Conservation (phyloP, 1,139 yeast genomes). For the Arxiozyma heterogenica region DNA sequence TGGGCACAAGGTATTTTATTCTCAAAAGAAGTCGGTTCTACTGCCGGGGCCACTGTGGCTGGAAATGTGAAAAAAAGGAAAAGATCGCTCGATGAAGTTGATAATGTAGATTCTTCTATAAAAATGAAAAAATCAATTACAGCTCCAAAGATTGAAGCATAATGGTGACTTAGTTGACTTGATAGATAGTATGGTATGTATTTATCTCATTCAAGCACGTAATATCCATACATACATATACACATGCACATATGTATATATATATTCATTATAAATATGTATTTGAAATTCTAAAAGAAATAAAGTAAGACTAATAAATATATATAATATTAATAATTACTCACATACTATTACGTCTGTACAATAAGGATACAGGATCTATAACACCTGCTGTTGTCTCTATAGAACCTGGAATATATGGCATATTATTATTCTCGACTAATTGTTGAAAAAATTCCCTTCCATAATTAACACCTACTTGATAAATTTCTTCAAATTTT, state of each 20-base stretch:
- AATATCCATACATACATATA: not conserved
- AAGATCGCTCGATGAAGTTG: constrained; percentile 11
- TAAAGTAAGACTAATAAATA: constrained; percentile 15
- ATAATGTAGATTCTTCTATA: constrained; percentile 7
- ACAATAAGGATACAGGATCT: constrained; percentile 27
- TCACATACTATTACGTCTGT: constrained; percentile 54
- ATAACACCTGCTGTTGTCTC: constrained; percentile 10
- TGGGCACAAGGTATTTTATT: constrained; percentile 96
- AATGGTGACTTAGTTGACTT: not conserved
- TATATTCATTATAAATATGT: not conserved
- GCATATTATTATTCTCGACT: constrained; percentile 46
- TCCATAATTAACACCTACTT: constrained; percentile 74
- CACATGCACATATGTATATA: too few relatives aligned
- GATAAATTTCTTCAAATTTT: constrained; percentile 80
- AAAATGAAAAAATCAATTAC: constrained; percentile 3
- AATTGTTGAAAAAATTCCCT: constrained; percentile 47
- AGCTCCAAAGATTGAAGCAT: constrained; percentile 2
- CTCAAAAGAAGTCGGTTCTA: constrained; percentile 71
- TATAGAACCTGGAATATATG: constrained; percentile 49
- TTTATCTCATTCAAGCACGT: not conserved
- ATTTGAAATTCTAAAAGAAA: not conserved
- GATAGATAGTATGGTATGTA: not conserved
- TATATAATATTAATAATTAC: not conserved
- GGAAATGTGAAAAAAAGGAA: constrained; percentile 20
- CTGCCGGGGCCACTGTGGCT: constrained; percentile 32